phyloP scores from a whole-genome alignment of 805 yeast species.

The Yamadazyma tumulicola region DNA sequence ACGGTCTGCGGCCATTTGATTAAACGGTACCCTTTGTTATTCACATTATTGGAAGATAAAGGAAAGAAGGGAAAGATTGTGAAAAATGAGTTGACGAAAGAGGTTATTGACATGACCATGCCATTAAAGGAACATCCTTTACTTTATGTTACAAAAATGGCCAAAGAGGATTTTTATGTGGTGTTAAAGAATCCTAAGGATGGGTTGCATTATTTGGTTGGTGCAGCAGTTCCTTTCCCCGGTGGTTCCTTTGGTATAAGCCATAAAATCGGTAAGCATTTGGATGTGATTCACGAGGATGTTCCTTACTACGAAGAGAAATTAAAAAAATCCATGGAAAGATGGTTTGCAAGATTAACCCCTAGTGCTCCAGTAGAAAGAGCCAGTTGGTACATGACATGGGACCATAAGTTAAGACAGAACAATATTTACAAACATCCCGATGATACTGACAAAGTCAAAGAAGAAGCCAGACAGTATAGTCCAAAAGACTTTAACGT shows the following conservation, averaged over 20 bases:
- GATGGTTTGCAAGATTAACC: constrained; percentile 64
- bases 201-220: constrained; percentile 60
- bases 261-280: constrained; percentile 55
- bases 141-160: constrained; percentile 59
- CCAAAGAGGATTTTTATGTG: constrained; percentile 72
- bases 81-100: constrained; percentile 60
- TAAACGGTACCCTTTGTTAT: constrained; percentile 59
- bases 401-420: constrained; percentile 63
- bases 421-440: constrained; percentile 57
- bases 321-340: constrained; percentile 66
- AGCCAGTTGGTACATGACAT: constrained; percentile 71
- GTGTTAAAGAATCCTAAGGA: constrained; percentile 53
- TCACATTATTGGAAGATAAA: constrained; percentile 41
- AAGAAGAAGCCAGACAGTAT: constrained; percentile 19
- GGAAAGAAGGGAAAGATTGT: constrained; percentile 49
- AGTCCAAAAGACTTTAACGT: constrained; percentile 58
- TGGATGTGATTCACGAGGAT: constrained; percentile 62
- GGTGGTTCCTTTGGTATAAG: constrained; percentile 71
- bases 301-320: constrained; percentile 71
- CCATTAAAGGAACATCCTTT: constrained; percentile 67
- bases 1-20: constrained; percentile 57
- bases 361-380: constrained; percentile 65
- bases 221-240: constrained; percentile 77
- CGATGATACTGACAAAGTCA: constrained; percentile 30
- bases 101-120: constrained; percentile 53